Conservation (phyloP, 306 rosid genomes). For the Rosa persica region DNA sequence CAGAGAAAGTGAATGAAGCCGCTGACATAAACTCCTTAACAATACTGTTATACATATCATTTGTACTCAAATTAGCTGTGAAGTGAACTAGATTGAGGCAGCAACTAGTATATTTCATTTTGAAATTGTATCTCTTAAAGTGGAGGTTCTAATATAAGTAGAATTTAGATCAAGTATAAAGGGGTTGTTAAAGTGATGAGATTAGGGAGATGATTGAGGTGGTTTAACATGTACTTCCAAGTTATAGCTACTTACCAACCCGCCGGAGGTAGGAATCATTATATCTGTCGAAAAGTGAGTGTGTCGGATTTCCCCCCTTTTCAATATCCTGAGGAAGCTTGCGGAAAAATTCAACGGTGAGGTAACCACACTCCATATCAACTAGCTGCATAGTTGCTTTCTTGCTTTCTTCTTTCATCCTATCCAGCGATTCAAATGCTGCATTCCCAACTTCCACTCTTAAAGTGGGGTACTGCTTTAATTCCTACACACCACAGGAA, state of each 20-base stretch:
- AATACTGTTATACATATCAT: too few species aligned
- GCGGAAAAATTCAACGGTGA: constrained; percentile 49
- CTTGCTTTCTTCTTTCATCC: constrained; percentile 49
- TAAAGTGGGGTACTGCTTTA: constrained; percentile 43
- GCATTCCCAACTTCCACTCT: constrained; percentile 42
- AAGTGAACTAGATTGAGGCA: neutral
- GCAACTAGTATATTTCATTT: neutral
- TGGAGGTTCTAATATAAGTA: neutral
- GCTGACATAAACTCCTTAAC: neutral
- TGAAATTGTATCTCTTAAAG: neutral
- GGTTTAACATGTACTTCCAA: neutral
- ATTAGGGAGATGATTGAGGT: neutral
- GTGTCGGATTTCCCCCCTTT: constrained; percentile 50
- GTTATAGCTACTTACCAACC: constrained; percentile 29
- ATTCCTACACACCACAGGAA: constrained; percentile 31
- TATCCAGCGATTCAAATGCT: constrained; percentile 39
- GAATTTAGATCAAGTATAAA: neutral
- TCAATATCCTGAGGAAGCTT: constrained; percentile 56
- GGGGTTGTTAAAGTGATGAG: neutral
- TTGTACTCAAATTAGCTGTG: neutral
- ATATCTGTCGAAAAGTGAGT: constrained; percentile 41
- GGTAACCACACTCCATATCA: constrained; percentile 50
- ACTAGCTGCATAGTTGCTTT: constrained; percentile 42
- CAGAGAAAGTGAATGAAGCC: neutral
- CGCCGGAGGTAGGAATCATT: constrained; percentile 45